These are phyloP conservation scores for Phyllostachys edulis DNA, from an alignment of 176 grass and related monocot species.

Conservation along the genomic window DNA sequence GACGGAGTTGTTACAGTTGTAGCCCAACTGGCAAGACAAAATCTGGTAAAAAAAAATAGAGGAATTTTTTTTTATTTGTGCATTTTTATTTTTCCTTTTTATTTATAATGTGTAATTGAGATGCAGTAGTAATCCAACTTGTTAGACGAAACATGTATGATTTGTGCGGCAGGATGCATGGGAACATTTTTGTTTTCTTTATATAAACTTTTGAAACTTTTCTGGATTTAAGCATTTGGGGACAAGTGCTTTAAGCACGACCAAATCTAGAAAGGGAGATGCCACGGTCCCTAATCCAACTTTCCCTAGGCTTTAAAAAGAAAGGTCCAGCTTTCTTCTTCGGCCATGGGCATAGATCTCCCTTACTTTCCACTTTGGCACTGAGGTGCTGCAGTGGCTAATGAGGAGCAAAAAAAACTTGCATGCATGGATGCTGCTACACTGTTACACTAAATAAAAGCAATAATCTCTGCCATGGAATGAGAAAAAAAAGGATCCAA, in stretches of 20 bases:
- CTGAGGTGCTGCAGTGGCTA: neutral
- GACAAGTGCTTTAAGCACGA: neutral
- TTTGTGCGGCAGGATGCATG: neutral
- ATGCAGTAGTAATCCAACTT: neutral
- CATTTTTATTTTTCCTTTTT: neutral
- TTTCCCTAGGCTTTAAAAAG: neutral
- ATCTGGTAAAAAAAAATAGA: too few relatives aligned
- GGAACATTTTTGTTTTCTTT: neutral
- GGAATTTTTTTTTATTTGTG: too few relatives aligned
- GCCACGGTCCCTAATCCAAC: neutral
- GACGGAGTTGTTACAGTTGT: too few relatives aligned
- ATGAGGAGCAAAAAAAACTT: neutral
- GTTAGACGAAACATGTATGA: too few relatives aligned
- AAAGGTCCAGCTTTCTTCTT: conserved; percentile 15
- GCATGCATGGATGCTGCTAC: too few relatives aligned
- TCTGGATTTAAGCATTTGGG: neutral
- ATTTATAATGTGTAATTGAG: neutral
- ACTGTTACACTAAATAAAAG: neutral
- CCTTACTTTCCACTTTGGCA: neutral
- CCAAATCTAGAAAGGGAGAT: conserved; percentile 6
- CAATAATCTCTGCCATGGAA: neutral
- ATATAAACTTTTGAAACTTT: neutral
- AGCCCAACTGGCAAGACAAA: too few relatives aligned
- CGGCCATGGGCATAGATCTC: conserved; percentile 5
- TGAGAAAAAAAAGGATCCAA: neutral